Percentiles rank a stretch among this genome's conserved stretches.
These are phyloP conservation scores for Picochlorum sp. DNA, from an alignment of 139 green algal species.

Conservation along the genomic window DNA sequence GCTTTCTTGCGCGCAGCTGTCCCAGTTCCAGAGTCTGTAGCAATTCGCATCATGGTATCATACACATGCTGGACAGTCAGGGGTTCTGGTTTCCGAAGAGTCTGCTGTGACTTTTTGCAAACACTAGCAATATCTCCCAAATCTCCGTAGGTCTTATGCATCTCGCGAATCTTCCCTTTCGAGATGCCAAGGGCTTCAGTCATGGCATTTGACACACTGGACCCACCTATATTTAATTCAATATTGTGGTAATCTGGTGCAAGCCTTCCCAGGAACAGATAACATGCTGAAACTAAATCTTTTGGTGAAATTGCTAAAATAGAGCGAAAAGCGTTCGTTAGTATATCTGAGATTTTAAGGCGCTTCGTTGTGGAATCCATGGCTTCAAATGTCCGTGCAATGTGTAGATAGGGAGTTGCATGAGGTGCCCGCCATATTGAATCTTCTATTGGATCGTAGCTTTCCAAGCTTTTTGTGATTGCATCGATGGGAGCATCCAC, in stretches of 20 bases:
- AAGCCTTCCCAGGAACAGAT: conserved; percentile 65
- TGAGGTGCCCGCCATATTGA: conserved; percentile 42
- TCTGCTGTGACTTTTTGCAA: conserved; percentile 52
- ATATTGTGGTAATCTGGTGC: conserved; percentile 54
- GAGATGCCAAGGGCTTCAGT: conserved; percentile 49
- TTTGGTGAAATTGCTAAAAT: conserved; percentile 33
- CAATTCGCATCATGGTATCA: conserved; percentile 38
- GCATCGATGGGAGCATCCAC: conserved; percentile 5
- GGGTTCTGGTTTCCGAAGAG: conserved; percentile 45
- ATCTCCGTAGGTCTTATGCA: conserved; percentile 71
- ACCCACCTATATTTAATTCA: conserved; percentile 44
- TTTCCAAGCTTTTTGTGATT: conserved; percentile 5
- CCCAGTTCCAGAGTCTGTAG: conserved; percentile 35
- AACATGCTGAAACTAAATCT: conserved; percentile 57
- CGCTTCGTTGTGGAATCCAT: conserved; percentile 65
- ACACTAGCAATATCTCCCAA: conserved; percentile 74
- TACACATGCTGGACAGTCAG: conserved; percentile 61
- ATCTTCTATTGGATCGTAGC: conserved; percentile 42
- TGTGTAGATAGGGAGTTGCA: conserved; percentile 65
- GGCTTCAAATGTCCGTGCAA: conserved; percentile 55
- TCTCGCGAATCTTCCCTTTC: conserved; percentile 37
- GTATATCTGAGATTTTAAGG: conserved; percentile 42
- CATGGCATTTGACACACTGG: conserved; percentile 47
- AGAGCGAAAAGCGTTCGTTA: conserved; percentile 41
- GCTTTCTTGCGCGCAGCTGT: conserved; percentile 36